Conservation (phyloP, 2,329 filamentous ascomycete species). For the Colletotrichum sansevieriae region DNA sequence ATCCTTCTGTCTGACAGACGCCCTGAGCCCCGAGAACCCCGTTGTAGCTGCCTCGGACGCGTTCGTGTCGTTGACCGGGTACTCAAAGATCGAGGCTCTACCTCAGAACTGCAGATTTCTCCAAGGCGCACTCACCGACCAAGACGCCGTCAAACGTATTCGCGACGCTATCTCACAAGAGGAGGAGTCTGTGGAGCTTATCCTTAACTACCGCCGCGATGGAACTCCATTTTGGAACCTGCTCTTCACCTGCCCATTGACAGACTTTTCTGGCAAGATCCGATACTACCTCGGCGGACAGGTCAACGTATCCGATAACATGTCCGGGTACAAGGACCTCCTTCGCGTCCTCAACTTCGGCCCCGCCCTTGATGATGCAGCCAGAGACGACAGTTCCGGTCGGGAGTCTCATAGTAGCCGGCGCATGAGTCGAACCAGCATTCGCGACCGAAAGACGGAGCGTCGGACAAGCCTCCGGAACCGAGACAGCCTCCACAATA, state of each 20-base stretch:
- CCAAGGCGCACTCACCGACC: constrained; percentile 62
- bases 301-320: constrained; percentile 68
- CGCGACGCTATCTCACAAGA: constrained; percentile 55
- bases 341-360: constrained; percentile 62
- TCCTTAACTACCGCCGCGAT: constrained; percentile 65
- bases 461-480: constrained; percentile 38
- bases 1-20: constrained; percentile 70
- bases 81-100: constrained; percentile 60
- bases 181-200: constrained; percentile 62
- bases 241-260: constrained; percentile 65
- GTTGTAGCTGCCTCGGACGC: constrained; percentile 64
- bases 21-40: constrained; percentile 62
- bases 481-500: constrained; percentile 40
- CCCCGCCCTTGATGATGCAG: constrained; percentile 31
- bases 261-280: constrained; percentile 60
- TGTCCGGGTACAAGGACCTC: constrained; percentile 64
- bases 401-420: constrained; percentile 29
- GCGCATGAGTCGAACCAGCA: constrained; percentile 33
- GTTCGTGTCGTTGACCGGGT: constrained; percentile 65
- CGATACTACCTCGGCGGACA: constrained; percentile 69
- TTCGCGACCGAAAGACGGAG: constrained; percentile 38
- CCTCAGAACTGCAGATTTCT: constrained; percentile 64
- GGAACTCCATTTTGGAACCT: constrained; percentile 70
- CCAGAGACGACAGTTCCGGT: constrained; percentile 16
- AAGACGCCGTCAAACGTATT: constrained; percentile 55